Evolutionary conservation across 1,284 basidiomycete genomes (phyloP), one percentile per base, ranked within the genome.

Genomic region (Naganishia cerealis): DNA sequence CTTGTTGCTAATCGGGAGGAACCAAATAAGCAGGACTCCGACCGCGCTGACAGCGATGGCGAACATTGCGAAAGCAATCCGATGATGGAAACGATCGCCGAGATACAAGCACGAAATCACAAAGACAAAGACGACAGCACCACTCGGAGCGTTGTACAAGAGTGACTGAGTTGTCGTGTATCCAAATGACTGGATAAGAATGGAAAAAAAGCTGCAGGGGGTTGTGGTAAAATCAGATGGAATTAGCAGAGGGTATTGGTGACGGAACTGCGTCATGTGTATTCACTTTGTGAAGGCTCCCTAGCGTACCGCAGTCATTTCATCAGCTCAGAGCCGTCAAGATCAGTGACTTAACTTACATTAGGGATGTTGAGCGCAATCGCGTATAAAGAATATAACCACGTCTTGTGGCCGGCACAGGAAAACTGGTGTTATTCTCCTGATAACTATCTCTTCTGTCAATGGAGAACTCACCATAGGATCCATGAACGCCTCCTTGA

Each of bases 401-500:
- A 66, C 13, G 65, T 66, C 65, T 66, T 8, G 3, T n/a, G 9
- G 10, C 29, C 29, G 6, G 29, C 26, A 16, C 42, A 48, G 39
- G 10, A 38, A 24, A 26, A 15, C 13, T 10, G 9, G 21, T 50
- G 3, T 21, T 50, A 15, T 7, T n/a, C 24, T 50, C 1, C 9
- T 4, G 24, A 46, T 15, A 10, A 39, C 10, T 21, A 18, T 3
- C n/a, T 63, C 46, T 3, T 16, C 26, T 21, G 57, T 36, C 9
- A 29, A 2, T 33, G 42, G 9, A 57, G 21, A 36, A 36, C 66
- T 59, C 46, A 67, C 66, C 57, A 61, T 59, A 13, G 57, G 66
- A 74, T 90, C 88, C 2, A 73, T 71, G 0, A 90, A 76, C 0
- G 87, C 85, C 75, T 90, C 89, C 56, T 86, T 84, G 81, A 90